A percentile compares a stretch with the other conserved stretches of the same genome.
Evolutionary conservation across 352 stramenopile genomes (phyloP).

Genomic region (Thraustochytrium sp.): DNA sequence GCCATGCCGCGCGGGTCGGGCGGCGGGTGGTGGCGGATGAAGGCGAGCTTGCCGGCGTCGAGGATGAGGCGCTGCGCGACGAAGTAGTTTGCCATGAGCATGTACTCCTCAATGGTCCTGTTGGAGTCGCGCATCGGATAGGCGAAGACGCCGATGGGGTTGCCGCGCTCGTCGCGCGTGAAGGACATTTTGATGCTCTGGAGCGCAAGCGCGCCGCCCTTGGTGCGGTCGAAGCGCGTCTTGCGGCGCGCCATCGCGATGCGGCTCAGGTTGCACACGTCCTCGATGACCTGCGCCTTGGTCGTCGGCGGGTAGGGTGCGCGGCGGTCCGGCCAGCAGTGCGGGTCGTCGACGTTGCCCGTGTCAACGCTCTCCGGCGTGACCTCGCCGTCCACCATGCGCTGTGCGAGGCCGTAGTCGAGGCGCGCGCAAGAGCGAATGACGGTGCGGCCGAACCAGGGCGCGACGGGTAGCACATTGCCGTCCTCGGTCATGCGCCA

Average conservation of each 20-base stretch:
- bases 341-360: conserved; percentile 58
- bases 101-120: conserved; percentile 93
- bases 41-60: conserved; percentile 68
- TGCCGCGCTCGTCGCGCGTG: conserved; percentile 78
- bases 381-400: conserved; percentile 82
- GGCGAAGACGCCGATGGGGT: conserved; percentile 71
- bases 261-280: conserved; percentile 53
- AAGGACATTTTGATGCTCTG: conserved; percentile 89
- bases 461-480: conserved; percentile 59
- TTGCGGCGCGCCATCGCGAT: conserved; percentile 57
- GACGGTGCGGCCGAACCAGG: conserved; percentile 94
- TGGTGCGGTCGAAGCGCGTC: conserved; percentile 61
- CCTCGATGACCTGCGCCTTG: conserved; percentile 39
- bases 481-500: conserved; percentile 95
- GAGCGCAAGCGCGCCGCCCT: conserved; percentile 82
- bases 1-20: conserved; percentile 55
- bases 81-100: conserved; percentile 96
- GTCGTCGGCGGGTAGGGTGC: neutral
- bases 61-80: conserved; percentile 90
- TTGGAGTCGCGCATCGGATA: conserved; percentile 92
- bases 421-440: conserved; percentile 93
- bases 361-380: conserved; percentile 55
- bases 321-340: conserved; percentile 53
- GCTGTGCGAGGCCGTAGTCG: conserved; percentile 91
- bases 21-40: conserved; percentile 77